Conservation (phyloP, 306 rosid genomes). For the Myrica gale region DNA sequence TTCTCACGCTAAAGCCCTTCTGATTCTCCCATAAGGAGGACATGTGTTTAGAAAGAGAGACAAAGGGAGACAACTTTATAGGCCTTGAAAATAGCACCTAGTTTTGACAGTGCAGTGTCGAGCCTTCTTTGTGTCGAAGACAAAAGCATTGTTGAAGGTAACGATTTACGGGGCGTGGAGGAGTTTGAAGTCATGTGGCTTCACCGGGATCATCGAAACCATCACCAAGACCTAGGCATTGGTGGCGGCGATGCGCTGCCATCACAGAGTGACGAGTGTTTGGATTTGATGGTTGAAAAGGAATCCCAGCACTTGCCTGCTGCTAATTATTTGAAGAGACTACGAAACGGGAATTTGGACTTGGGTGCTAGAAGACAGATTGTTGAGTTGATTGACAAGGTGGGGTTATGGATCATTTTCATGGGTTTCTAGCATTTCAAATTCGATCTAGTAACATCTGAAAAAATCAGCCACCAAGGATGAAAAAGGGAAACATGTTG, state of each 20-base stretch:
- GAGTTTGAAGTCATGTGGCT: constrained; percentile 37
- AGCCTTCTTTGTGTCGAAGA: constrained; percentile 87
- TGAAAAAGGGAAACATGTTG: too few relatives aligned
- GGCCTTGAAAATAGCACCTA: constrained; percentile 70
- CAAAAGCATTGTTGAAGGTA: constrained; percentile 52
- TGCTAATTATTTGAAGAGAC: too few relatives aligned
- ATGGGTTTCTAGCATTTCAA: too few relatives aligned
- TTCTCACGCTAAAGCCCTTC: constrained; percentile 39
- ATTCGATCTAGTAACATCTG: too few relatives aligned
- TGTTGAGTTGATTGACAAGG: too few relatives aligned
- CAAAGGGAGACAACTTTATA: constrained; percentile 6
- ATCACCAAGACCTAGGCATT: constrained; percentile 20
- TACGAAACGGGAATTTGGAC: too few relatives aligned
- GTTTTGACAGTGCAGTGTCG: constrained; percentile 60
- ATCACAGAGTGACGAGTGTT: constrained; percentile 68
- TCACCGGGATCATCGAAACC: constrained; percentile 35
- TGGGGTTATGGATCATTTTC: too few relatives aligned
- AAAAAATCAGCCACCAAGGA: too few relatives aligned
- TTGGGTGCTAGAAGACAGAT: too few relatives aligned
- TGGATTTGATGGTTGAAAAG: constrained; percentile 58
- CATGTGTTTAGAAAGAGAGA: neutral
- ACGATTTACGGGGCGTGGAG: constrained; percentile 37
- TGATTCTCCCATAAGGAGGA: constrained; percentile 39
- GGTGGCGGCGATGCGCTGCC: constrained; percentile 46
- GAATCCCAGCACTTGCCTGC: constrained; percentile 58